Base-by-base conservation (phyloP, 129 eudicot species). In the Logfia minima region DNA sequence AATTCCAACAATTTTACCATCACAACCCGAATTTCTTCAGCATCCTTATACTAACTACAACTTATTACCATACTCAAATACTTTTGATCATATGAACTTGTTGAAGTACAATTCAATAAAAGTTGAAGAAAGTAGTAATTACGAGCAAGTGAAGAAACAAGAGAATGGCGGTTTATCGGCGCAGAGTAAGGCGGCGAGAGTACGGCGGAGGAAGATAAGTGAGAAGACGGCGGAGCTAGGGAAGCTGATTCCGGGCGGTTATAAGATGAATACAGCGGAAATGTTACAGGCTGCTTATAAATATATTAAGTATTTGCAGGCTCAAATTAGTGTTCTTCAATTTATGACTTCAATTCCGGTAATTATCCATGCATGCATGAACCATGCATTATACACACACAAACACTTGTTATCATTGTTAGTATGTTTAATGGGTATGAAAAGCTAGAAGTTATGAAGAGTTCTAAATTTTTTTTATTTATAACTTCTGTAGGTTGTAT, bases 201-300 rank as follows among this genome's bases (percentile, higher is more conserved):
- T 84, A 73, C 72, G 92, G 83, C 84, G 96, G 79, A 84, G 85
- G 87, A 90, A 87, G 87, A 90, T 90, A 58, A 88, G 81, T 13
- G 92, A 85, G 82, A 90, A 90, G 82, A 90, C 96, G 1, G 83
- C 84, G 19, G 90, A 87, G 89, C 90, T 90, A 3, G 89, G 90
- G 21, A 88, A 86, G 82, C 83, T 90, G 3, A 79, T 90, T 19
- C 92, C 96, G 3, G 92, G 92, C 14, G 96, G 89, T 8, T 75
- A 68, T 31, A 89, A 69, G 81, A 77, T 89, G 91, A 86, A 89
- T 75, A 89, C 95, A 51, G 95, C 89, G 9, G 89, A 87, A 21
- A 89, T 89, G 95, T 59, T 89, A 66, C 86, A 83, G 59, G 76
- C 89, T 80, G 89, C 89, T 75, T 86, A 26, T n/a, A 86, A 82